Percentiles rank a stretch among this genome's conserved stretches.
Conservation (phyloP, 2,329 filamentous ascomycete genomes). For the Aureobasidium zeae region DNA sequence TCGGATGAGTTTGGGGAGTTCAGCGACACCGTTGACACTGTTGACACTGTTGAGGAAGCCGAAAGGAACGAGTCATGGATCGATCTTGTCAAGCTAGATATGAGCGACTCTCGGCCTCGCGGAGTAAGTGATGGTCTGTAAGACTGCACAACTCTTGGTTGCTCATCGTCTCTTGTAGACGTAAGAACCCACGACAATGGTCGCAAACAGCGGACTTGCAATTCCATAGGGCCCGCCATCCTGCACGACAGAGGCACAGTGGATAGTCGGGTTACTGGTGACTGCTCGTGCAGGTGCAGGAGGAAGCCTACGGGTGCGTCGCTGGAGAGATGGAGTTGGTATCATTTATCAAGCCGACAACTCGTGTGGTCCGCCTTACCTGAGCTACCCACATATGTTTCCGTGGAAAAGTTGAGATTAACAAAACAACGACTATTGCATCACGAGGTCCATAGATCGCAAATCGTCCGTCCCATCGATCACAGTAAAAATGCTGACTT, state of each 20-base stretch:
- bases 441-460: background rate
- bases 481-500: background rate
- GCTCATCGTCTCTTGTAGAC: background rate
- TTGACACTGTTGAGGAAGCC: background rate
- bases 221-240: background rate
- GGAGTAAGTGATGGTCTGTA: too few relatives aligned
- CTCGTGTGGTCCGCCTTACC: too few relatives aligned
- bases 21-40: background rate
- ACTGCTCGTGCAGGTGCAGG: background rate
- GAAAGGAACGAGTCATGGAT: too few relatives aligned
- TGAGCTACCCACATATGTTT: background rate
- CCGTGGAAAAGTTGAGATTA: conserved; percentile 8
- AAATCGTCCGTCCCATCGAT: background rate
- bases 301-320: too few relatives aligned
- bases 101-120: too few relatives aligned
- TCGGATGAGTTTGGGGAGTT: background rate
- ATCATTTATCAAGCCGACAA: too few relatives aligned
- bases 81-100: too few relatives aligned
- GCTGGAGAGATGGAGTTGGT: too few relatives aligned
- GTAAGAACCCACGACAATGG: conserved; percentile 7
- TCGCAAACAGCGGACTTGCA: background rate
- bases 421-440: too few relatives aligned
- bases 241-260: too few relatives aligned
- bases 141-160: background rate
- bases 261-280: too few relatives aligned